Conservation (phyloP, 352 stramenopile species). For the Globisporangium camurandrum region DNA sequence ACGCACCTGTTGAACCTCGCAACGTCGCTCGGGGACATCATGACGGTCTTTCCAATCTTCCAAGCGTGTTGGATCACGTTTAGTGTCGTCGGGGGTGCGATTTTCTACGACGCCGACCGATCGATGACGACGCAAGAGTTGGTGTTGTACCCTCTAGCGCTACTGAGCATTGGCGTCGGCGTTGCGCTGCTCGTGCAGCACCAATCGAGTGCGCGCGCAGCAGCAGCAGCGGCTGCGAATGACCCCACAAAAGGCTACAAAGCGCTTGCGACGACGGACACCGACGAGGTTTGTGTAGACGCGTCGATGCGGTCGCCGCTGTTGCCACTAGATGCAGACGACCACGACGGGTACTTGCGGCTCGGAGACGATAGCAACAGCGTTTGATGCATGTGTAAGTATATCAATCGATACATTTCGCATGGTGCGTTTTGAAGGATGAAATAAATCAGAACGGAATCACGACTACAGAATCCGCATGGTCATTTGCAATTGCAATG, state of each 20-base stretch:
- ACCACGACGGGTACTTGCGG: conserved; percentile 51
- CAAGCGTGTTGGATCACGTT: conserved; percentile 87
- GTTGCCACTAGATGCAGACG: conserved; percentile 28
- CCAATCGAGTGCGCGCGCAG: conserved; percentile 8
- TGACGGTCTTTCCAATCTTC: conserved; percentile 87
- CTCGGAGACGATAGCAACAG: conserved; percentile 14
- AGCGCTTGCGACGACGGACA: conserved; percentile 23
- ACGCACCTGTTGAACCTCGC: conserved; percentile 86
- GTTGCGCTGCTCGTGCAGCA: conserved; percentile 73
- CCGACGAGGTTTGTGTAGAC: conserved; percentile 53
- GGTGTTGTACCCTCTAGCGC: conserved; percentile 65
- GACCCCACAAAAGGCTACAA: no score
- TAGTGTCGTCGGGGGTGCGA: conserved; percentile 71
- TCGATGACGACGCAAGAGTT: conserved; percentile 42
- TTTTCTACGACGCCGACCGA: conserved; percentile 79
- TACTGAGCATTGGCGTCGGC: conserved; percentile 59
- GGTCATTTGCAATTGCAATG: no score
- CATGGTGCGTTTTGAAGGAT: no score
- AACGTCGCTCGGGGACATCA: conserved; percentile 76
- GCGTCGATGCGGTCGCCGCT: conserved; percentile 60
- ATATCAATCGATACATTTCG: no score
- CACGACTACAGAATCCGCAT: no score
- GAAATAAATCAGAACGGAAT: no score
- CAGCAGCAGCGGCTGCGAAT: not conserved
- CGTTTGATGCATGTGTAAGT: no score